Evolutionary conservation across 257 asterid genomes (phyloP).

Genomic region (Coffea eugenioides): DNA sequence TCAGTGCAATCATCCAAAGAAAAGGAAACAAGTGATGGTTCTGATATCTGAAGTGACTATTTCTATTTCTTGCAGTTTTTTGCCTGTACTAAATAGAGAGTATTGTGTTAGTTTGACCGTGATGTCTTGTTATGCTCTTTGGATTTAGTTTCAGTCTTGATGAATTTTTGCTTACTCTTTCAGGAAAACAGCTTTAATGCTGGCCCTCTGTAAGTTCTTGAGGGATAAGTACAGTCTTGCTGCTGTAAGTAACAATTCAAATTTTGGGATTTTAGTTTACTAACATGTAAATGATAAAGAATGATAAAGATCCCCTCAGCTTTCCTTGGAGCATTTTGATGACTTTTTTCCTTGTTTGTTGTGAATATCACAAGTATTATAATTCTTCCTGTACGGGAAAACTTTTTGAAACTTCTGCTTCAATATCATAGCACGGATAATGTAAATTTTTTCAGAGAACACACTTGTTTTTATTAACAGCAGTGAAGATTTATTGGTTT

Average conservation of each 20-base stretch:
- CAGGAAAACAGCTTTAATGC: constrained; percentile 93
- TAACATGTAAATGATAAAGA: neutral
- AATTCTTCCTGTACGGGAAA: neutral
- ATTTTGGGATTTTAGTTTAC: neutral
- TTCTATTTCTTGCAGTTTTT: neutral
- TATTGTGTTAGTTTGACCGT: neutral
- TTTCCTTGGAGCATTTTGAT: neutral
- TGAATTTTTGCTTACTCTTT: constrained; percentile 13
- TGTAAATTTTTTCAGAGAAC: neutral
- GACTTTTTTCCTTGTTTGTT: neutral
- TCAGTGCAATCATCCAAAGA: too few relatives aligned
- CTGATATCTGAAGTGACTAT: too few relatives aligned
- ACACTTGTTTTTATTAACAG: too few relatives aligned
- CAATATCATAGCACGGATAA: neutral
- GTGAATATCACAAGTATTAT: too few relatives aligned
- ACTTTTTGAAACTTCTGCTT: neutral
- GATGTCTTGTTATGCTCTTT: neutral
- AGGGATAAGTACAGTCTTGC: constrained; percentile 94
- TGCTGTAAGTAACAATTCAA: constrained; percentile 54
- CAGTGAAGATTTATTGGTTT: neutral
- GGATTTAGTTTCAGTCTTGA: neutral
- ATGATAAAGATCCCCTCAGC: neutral
- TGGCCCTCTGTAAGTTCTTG: constrained; percentile 67
- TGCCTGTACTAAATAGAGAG: neutral
- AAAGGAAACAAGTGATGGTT: too few relatives aligned